Evolutionary conservation across 2,329 filamentous ascomycete species (phyloP).

Genomic region (Madurella fahalii): DNA sequence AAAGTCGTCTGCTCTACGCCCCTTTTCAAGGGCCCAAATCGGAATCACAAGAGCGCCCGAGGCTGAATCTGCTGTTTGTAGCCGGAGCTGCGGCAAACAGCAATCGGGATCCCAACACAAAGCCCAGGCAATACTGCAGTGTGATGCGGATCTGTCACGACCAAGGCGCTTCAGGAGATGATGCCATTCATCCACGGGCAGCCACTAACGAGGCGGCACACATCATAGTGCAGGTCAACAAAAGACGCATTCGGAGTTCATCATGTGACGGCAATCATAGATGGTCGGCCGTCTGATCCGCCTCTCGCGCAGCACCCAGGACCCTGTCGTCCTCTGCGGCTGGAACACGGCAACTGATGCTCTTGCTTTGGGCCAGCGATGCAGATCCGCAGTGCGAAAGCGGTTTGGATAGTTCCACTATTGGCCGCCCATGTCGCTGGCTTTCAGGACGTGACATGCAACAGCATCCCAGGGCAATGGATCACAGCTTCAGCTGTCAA

Average conservation of each 20-base stretch:
- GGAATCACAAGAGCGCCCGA: background rate
- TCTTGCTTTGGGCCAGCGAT: constrained; percentile 3
- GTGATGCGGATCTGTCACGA: background rate
- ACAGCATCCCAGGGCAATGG: constrained; percentile 2
- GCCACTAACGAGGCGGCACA: constrained; percentile 11
- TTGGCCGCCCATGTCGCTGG: constrained; percentile 16
- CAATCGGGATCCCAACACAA: too few relatives aligned
- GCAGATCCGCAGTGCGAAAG: background rate
- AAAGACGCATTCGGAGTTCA: constrained; percentile 16
- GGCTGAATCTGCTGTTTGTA: constrained; percentile 1
- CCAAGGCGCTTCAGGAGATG: too few relatives aligned
- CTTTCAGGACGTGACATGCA: constrained; percentile 4
- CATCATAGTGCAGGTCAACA: background rate
- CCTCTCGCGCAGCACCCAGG: background rate
- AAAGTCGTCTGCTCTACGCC: background rate
- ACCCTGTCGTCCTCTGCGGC: constrained; percentile 8
- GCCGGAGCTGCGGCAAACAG: background rate
- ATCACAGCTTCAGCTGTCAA: constrained; percentile 5
- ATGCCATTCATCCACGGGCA: constrained; percentile 11
- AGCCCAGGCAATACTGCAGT: too few relatives aligned
- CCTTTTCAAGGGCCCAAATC: background rate
- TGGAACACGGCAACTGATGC: constrained; percentile 6
- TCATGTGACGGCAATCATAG: constrained; percentile 18
- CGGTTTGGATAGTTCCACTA: background rate
- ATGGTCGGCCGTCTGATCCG: constrained; percentile 3